Evolutionary conservation across 768 basidiomycete species (phyloP).

Genomic region (Brasilioporus rufonigricans): DNA sequence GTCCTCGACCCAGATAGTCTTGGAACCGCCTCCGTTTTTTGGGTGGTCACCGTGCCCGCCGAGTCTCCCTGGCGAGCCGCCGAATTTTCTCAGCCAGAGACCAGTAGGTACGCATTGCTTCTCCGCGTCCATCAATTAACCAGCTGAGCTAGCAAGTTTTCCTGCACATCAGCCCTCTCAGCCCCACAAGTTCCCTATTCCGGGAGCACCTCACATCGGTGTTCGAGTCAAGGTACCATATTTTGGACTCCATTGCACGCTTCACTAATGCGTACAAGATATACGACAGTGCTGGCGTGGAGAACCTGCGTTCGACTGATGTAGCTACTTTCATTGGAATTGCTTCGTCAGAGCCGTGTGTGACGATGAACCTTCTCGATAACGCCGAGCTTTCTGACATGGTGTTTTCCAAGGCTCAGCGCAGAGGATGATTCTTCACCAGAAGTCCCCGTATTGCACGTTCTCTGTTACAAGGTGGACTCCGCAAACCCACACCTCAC

Average conservation of each 20-base stretch:
- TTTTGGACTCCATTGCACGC: neutral
- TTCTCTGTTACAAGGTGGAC: conserved; percentile 44
- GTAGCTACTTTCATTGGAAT: conserved; percentile 72
- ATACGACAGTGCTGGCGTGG: conserved; percentile 47
- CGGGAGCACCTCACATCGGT: conserved; percentile 56
- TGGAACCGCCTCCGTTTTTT: conserved; percentile 61
- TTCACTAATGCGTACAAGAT: conserved; percentile 40
- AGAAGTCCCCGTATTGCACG: conserved; percentile 65
- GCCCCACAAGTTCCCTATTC: conserved; percentile 66
- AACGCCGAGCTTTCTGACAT: conserved; percentile 14
- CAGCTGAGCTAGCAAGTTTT: conserved; percentile 19
- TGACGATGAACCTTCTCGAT: conserved; percentile 11
- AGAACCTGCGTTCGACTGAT: conserved; percentile 58
- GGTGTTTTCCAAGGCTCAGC: conserved; percentile 31
- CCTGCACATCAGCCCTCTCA: conserved; percentile 28
- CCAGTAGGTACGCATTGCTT: conserved; percentile 17
- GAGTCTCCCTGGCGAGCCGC: conserved; percentile 56
- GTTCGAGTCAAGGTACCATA: conserved; percentile 63
- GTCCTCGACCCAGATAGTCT: conserved; percentile 47
- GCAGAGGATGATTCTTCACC: conserved; percentile 36
- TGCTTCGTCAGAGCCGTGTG: conserved; percentile 62
- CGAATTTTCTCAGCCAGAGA: conserved; percentile 24
- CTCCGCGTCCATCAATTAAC: neutral
- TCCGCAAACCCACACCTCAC: neutral
- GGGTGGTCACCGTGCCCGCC: conserved; percentile 76